Percentiles rank a stretch among this genome's conserved stretches.
These are phyloP conservation scores for Thermomyces lanuginosus DNA, from an alignment of 2,329 filamentous ascomycete species.

Conservation along the genomic window DNA sequence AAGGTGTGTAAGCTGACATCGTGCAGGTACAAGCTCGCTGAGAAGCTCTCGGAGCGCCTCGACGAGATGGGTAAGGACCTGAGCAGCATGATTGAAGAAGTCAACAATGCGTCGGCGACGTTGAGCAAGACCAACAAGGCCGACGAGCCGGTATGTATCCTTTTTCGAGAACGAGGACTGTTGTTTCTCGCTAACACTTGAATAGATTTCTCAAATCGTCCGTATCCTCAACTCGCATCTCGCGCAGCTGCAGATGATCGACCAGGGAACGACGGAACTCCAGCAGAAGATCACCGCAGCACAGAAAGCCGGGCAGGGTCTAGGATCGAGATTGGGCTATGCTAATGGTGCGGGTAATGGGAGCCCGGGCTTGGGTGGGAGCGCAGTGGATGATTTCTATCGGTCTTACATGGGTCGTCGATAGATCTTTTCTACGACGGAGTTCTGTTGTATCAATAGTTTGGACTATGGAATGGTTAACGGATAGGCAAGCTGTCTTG, in stretches of 20 bases:
- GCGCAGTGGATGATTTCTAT: constrained; percentile 78
- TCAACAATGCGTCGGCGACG: constrained; percentile 80
- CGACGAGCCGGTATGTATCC: constrained; percentile 60
- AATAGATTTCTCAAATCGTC: constrained; percentile 80
- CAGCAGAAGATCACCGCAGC: constrained; percentile 69
- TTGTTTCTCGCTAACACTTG: constrained; percentile 6
- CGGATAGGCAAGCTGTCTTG: no score
- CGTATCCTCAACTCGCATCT: constrained; percentile 88
- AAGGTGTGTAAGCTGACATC: constrained; percentile 10
- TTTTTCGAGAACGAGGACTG: constrained; percentile 3
- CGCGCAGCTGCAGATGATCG: constrained; percentile 82
- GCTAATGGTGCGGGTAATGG: constrained; percentile 21
- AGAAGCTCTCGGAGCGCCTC: constrained; percentile 77
- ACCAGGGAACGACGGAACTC: constrained; percentile 63
- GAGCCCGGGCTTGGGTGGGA: constrained; percentile 32
- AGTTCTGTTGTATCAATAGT: no score
- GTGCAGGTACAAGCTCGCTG: constrained; percentile 64
- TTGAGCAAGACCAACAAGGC: constrained; percentile 79
- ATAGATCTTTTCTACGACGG: constrained; percentile 1
- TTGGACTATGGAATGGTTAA: no score
- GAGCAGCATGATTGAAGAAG: constrained; percentile 93
- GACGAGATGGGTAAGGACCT: constrained; percentile 90
- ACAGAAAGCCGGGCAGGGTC: constrained; percentile 55
- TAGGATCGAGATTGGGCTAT: constrained; percentile 28
- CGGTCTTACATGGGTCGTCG: constrained; percentile 62